Base-by-base conservation (phyloP, 306 rosid genomes). In the Argentina anserina region DNA sequence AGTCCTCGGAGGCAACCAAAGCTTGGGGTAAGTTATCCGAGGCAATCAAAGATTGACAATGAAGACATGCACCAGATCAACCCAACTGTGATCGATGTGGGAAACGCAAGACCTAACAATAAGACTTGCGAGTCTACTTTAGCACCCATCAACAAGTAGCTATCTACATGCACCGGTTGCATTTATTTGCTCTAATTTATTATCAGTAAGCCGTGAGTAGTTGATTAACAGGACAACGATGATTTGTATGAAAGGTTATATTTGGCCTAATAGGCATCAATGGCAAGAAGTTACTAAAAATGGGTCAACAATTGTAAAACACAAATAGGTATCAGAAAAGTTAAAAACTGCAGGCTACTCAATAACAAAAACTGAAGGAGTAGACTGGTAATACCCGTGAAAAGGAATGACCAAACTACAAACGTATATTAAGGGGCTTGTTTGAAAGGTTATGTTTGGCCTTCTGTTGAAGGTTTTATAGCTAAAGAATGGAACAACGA, bases 21-120 rank as follows among this genome's bases (percentile, higher is more conserved):
- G 87, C 77, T 94, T 20, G 80, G n/a, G 99, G 99, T 97, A 50
- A 94, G 99, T 29, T 92, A 91, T 42, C 83, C 86, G 78, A 88
- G 99, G 89, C 87, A 75, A 76, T 78, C 83, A 78, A 84, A 88
- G 87, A 76, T 94, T 20, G 80, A 81, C n/a, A n/a, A n/a, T n/a
- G n/a, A n/a, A n/a, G n/a, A n/a, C n/a, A n/a, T 6, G 74, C 75
- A 33, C 91, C 99, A 2, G 96, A 94, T 86, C 97, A 94, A 53
- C 91, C 91, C 65, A 88, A 76, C 84, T 91, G 99, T 17, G 88
- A 93, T 28, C 86, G 97, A 55, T 91, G 99, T 25, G 97, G 97
- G 52, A 90, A 91, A 36, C 88, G 96, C 71, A 91, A 91, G 83
- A 78, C 87, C 67, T 91, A n/a, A n/a, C n/a, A n/a, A n/a, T n/a